Conservation (phyloP, 2,329 filamentous ascomycete species). For the Microcyclosporella mali region DNA sequence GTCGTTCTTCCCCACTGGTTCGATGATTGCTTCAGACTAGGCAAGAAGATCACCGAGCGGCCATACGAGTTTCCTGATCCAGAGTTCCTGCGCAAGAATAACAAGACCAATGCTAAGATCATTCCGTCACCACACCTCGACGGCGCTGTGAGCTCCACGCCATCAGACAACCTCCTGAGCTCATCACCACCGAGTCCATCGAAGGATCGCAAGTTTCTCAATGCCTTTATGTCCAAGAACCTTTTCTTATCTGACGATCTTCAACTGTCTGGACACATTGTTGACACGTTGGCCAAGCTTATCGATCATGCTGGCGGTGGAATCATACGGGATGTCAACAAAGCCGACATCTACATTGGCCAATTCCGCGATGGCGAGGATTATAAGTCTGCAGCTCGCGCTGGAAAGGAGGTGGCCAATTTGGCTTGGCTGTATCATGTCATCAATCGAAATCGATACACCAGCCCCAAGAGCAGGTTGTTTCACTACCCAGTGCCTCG, state of each 20-base stretch:
- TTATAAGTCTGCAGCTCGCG: slow-evolving; percentile 69
- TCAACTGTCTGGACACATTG: slow-evolving; percentile 60
- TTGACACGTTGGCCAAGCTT: slow-evolving; percentile 61
- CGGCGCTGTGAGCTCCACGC: slow-evolving; percentile 55
- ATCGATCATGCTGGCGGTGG: slow-evolving; percentile 66
- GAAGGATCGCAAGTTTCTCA: slow-evolving; percentile 48
- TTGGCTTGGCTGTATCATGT: slow-evolving; percentile 90
- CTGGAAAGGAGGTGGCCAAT: slow-evolving; percentile 80
- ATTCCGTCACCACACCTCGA: slow-evolving; percentile 47
- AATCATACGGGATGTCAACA: slow-evolving; percentile 58
- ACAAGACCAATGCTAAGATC: slow-evolving; percentile 13
- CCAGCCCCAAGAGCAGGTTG: slow-evolving; percentile 71
- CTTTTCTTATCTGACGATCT: slow-evolving; percentile 74
- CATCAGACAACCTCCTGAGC: slow-evolving; percentile 36
- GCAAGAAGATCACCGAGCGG: slow-evolving; percentile 79
- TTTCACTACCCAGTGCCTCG: slow-evolving; percentile 84
- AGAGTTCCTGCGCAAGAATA: slow-evolving; percentile 58
- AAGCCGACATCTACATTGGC: slow-evolving; percentile 79
- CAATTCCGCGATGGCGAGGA: slow-evolving; percentile 76
- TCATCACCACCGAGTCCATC: slow-evolving; percentile 38
- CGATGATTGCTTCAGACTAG: slow-evolving; percentile 89
- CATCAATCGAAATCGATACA: slow-evolving; percentile 84
- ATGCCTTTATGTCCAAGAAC: slow-evolving; percentile 70
- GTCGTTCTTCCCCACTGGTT: slow-evolving; percentile 97
- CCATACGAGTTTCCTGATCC: slow-evolving; percentile 84